Evolutionary conservation across 805 yeast genomes (phyloP).

Genomic region (Candida nemodendra): DNA sequence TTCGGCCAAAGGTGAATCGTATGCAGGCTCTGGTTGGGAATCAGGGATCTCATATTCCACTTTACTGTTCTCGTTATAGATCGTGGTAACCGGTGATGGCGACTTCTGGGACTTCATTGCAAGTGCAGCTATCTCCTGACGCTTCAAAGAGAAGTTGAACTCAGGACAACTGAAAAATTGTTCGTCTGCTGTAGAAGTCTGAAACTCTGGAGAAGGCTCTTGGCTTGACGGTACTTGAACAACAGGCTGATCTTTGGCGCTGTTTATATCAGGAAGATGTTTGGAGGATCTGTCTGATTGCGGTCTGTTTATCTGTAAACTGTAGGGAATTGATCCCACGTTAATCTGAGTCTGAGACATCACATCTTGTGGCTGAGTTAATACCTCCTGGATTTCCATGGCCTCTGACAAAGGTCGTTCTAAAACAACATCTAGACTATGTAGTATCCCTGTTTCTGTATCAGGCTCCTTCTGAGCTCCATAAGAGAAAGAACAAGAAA

Average conservation of each 20-base stretch:
- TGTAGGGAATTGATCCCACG: not conserved
- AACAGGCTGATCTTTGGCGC: not conserved
- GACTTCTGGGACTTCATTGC: not conserved
- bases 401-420: not conserved
- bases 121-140: conserved; percentile 13
- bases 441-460: not conserved
- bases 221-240: conserved; percentile 13
- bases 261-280: not conserved
- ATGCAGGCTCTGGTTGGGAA: conserved; percentile 14
- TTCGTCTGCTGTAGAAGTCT: conserved; percentile 1
- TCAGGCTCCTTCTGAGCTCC: not conserved
- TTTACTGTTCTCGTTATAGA: too few relatives aligned
- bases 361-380: not conserved
- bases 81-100: not conserved
- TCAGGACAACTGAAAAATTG: conserved; percentile 14
- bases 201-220: not conserved
- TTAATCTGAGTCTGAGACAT: not conserved
- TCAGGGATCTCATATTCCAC: conserved; percentile 18
- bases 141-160: conserved; percentile 13
- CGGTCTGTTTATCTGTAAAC: not conserved
- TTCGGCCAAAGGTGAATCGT: conserved; percentile 3
- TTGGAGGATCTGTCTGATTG: not conserved
- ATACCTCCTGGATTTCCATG: not conserved
- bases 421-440: not conserved
- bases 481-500: not conserved